Conservation (phyloP, 192 early-diverging fungal genomes). For the Coemansia sp. region DNA sequence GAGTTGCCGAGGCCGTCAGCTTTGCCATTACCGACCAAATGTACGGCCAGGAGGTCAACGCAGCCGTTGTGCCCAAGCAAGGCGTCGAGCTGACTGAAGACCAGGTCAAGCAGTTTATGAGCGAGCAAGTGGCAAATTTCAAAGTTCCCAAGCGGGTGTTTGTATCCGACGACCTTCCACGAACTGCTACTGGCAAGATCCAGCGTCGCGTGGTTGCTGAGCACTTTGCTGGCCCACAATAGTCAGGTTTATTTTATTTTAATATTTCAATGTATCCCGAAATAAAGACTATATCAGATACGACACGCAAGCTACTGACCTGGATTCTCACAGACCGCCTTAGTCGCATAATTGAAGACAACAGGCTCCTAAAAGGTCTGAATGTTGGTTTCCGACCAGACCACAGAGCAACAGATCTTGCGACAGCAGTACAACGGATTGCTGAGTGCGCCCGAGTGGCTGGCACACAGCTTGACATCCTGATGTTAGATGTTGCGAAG, state of each 20-base stretch:
- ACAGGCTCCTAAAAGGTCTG: no score
- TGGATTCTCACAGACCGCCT: no score
- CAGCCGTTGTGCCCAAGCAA: slow-evolving; percentile 63
- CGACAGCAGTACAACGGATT: no score
- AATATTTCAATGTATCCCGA: not conserved
- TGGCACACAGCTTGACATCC: no score
- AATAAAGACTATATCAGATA: not conserved
- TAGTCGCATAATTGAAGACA: no score
- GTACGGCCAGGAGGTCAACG: slow-evolving; percentile 83
- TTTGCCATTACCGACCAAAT: slow-evolving; percentile 76
- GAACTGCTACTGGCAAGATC: slow-evolving; percentile 76
- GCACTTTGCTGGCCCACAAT: slow-evolving; percentile 57
- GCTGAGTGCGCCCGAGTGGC: no score
- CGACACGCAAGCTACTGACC: no score
- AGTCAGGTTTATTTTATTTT: not conserved
- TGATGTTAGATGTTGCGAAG: no score
- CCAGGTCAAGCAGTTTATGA: slow-evolving; percentile 55
- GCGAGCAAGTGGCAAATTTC: slow-evolving; percentile 63
- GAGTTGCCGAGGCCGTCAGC: slow-evolving; percentile 70
- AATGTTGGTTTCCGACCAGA: no score
- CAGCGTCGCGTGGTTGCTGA: slow-evolving; percentile 62
- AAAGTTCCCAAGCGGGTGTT: slow-evolving; percentile 73
- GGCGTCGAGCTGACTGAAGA: slow-evolving; percentile 57
- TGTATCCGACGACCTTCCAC: slow-evolving; percentile 62
- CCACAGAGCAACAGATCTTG: no score